Base-by-base conservation (phyloP, 2,329 filamentous ascomycete species). In the Penicillium sp. region DNA sequence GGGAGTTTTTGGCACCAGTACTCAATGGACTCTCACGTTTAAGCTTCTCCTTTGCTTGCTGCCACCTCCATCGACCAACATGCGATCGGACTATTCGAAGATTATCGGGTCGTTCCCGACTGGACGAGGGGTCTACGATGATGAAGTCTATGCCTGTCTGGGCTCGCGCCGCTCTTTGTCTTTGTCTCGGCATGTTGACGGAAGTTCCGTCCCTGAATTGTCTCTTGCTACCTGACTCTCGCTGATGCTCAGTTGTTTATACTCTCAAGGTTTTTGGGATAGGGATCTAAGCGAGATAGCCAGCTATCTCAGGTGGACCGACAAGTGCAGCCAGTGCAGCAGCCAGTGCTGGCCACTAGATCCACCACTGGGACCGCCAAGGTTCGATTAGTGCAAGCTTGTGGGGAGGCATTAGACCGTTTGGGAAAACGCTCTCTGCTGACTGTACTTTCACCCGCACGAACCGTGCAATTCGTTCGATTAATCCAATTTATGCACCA, bases 61-160 rank as follows among this genome's bases (percentile, higher is more conserved):
- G 50, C 59, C 54, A 61, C 53, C 54, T 56, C 59, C 59, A 61
- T 40, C 55, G 53, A 7, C 59, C 59, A 38, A 55, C 59, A 38
- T 61, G 59, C 19, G 59, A 61, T 28, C 59, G 56, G 30, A 61
- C 53, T 28, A 57, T 53, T 15, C 53, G 54, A 19, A 61, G 54
- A 30, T 53, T 56, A 33, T 42, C 49, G 24, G 54, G 51, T 28
- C 55, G 55, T 38, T 42, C 47, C 3, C 35, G 26, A 24, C 19
- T 53, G 4, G 59, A 61, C 19, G 47, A 53, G 4, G 59, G 59
- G 38, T 61, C 49, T 22, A 47, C 42, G n/a, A 50, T 61, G 30
- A 61, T 58, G 40, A 61, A 61, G 15, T 56, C 38, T 15, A 61
- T 40, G 19, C 49, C 47, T 19, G 45, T 33, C 13, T 47, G 40